phyloP scores from a whole-genome alignment of 2,329 filamentous ascomycete species.

The Alternaria viburni region DNA sequence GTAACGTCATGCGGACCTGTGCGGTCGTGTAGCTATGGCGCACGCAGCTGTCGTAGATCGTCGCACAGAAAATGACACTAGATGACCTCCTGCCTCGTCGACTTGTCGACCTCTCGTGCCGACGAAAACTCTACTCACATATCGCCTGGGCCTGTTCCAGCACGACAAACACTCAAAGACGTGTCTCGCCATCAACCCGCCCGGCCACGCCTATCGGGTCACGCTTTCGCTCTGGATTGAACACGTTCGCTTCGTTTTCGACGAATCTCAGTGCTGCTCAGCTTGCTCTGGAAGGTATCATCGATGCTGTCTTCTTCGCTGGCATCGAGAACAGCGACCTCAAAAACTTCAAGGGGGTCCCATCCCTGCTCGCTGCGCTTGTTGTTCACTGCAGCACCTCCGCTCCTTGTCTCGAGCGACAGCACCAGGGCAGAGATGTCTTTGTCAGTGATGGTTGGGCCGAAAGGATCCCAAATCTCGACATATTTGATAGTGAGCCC shows the following conservation, averaged over 20 bases:
- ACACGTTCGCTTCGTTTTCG: constrained; percentile 47
- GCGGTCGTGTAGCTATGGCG: constrained; percentile 28
- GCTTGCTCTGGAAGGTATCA: constrained; percentile 78
- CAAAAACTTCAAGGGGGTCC: constrained; percentile 77
- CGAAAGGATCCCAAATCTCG: constrained; percentile 85
- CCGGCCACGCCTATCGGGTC: constrained; percentile 5
- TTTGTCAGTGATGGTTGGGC: constrained; percentile 85
- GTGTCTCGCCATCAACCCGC: constrained; percentile 5
- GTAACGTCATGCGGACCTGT: constrained; percentile 31
- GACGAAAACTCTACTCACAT: constrained; percentile 13
- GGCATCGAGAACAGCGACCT: constrained; percentile 85
- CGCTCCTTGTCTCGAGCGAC: constrained; percentile 84
- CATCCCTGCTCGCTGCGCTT: constrained; percentile 78
- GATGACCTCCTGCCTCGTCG: constrained; percentile 15
- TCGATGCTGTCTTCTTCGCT: constrained; percentile 58
- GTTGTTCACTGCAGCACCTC: constrained; percentile 86
- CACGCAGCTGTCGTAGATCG: constrained; percentile 25
- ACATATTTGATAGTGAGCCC: constrained; percentile 77
- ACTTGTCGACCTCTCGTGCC: constrained; percentile 12
- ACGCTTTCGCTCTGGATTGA: constrained; percentile 30
- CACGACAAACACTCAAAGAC: constrained; percentile 13
- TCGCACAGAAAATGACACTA: constrained; percentile 33
- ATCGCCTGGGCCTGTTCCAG: constrained; percentile 14
- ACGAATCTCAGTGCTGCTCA: constrained; percentile 87
- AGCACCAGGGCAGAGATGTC: constrained; percentile 81